Evolutionary conservation across 148 eudicot genomes (phyloP), one percentile per base, ranked within the genome.

Genomic region (Drosera capensis): DNA sequence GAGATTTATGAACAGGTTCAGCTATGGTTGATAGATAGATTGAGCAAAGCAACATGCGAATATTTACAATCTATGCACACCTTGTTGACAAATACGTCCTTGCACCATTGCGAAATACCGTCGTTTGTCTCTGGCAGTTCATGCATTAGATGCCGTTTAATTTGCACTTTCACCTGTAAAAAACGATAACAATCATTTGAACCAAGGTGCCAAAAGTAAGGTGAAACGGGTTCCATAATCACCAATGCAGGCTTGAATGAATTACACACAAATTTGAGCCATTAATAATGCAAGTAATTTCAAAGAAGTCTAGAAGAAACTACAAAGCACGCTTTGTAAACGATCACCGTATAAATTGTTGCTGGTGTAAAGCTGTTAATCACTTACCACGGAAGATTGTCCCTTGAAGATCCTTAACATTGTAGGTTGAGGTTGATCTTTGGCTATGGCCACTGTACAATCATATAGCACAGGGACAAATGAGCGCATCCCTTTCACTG

Each of bases 71-170:
- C 13, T 3, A 40, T 2, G 2, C 35, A 34, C 60, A 80, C 94
- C 94, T 85, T 85, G 28, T 66, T 64, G n/a, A 77, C 73, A 59
- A 80, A 85, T 37, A 63, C 41, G 58, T 85, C 82, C 62, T 48
- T 80, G 46, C 95, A 85, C 95, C 95, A 85, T 34, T 80, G 78
- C 31, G 79, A 58, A 59, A 85, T 72, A 29, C 56, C 82, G 23
- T 65, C 63, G 16, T 49, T 66, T 28, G 85, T 65, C 47, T 71
- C 71, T 1, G 95, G 95, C 67, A 80, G 52, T 48, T 85, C 85
- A n/a, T 58, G 42, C 67, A 80, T 77, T 35, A 77, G 36, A 65
- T 72, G 65, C 44, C 87, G 62, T 60, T 72, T 71, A 31, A 79
- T 41, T 25, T 69, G 66, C 63, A 79, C 73, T 53, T 79, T 71